Evolutionary conservation across 108 stramenopile species (phyloP).

Genomic region (Epithemia pelagica): DNA sequence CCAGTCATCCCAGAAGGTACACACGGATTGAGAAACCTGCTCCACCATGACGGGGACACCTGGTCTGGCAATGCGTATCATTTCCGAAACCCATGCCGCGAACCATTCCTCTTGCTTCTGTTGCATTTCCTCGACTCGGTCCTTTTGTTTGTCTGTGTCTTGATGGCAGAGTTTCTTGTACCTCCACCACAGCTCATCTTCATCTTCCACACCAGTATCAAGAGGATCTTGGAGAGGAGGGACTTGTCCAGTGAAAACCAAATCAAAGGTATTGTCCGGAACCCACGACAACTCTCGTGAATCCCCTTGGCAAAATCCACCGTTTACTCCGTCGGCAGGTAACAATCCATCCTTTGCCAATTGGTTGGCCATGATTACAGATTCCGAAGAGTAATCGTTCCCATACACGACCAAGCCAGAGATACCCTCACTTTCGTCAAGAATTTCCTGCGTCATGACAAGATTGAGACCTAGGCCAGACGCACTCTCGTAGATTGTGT

Average conservation of each 20-base stretch:
- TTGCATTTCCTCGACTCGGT: constrained; percentile 3
- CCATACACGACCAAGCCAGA: constrained; percentile 26
- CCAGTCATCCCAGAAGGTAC: constrained; percentile 4
- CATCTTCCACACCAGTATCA: neutral
- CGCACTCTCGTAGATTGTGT: constrained; percentile 29
- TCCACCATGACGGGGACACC: constrained; percentile 31
- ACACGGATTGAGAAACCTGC: constrained; percentile 14
- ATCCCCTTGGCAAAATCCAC: constrained; percentile 34
- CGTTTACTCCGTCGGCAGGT: constrained; percentile 9
- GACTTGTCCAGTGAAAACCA: constrained; percentile 37
- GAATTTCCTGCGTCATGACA: constrained; percentile 20
- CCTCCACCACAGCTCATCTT: neutral
- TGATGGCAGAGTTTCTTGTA: constrained; percentile 7
- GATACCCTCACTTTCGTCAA: constrained; percentile 19
- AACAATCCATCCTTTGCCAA: neutral
- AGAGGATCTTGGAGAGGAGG: constrained; percentile 21
- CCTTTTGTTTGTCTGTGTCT: neutral
- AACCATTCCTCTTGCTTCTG: constrained; percentile 31
- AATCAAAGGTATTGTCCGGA: constrained; percentile 36
- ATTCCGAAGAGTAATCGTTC: constrained; percentile 27
- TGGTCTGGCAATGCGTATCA: constrained; percentile 47
- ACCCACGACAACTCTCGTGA: constrained; percentile 27
- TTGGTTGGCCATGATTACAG: neutral
- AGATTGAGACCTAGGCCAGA: constrained; percentile 30
- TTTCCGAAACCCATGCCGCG: constrained; percentile 23